phyloP scores from a whole-genome alignment of 331 rosid genomes.

The Quercus tomentella region DNA sequence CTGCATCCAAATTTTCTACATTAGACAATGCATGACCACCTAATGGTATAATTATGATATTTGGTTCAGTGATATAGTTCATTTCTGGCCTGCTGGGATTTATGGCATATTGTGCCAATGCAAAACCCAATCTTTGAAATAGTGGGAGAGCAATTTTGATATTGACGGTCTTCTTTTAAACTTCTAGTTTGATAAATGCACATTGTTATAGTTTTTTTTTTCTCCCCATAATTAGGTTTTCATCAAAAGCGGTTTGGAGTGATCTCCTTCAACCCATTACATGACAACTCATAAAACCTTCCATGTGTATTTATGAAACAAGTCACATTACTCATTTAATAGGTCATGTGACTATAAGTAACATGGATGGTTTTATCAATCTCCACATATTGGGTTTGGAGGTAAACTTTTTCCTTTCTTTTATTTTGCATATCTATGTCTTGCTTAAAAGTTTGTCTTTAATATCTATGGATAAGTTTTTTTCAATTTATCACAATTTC shows the following conservation, averaged over 20 bases:
- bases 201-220: background rate
- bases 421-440: background rate
- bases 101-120: slow-evolving; percentile 22
- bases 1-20: slow-evolving; percentile 10
- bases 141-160: slow-evolving; percentile 18
- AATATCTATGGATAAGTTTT: background rate
- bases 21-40: slow-evolving; percentile 19
- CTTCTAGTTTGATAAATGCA: slow-evolving; percentile 12
- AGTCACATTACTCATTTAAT: too few relatives aligned
- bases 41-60: slow-evolving; percentile 19
- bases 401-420: too few relatives aligned
- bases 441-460: background rate
- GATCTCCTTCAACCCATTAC: too few relatives aligned
- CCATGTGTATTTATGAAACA: too few relatives aligned
- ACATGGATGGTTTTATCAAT: too few relatives aligned
- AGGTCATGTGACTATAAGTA: too few relatives aligned
- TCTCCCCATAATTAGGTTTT: too few relatives aligned
- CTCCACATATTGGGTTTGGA: too few relatives aligned
- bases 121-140: slow-evolving; percentile 33
- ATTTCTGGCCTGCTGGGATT: slow-evolving; percentile 36
- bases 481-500: background rate
- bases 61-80: slow-evolving; percentile 23
- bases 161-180: slow-evolving; percentile 23
- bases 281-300: too few relatives aligned
- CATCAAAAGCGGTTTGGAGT: too few relatives aligned